Conservation (phyloP, 306 rosid genomes). For the Alnus rubra region DNA sequence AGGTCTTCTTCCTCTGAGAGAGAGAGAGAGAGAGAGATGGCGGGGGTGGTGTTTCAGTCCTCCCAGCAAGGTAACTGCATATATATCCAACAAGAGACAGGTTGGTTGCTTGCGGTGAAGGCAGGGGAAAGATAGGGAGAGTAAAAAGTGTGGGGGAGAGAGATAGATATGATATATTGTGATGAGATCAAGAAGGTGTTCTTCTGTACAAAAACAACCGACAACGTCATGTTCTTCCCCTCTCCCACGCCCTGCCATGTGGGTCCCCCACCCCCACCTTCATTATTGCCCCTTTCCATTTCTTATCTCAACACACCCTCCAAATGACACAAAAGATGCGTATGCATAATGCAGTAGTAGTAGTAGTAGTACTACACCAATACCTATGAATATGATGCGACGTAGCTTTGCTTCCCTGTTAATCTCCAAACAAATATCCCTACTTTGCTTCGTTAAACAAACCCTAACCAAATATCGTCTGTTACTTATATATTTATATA, state of each 20-base stretch:
- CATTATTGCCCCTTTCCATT: conserved; percentile 45
- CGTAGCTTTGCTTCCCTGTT: conserved; percentile 8
- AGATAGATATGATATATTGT: background rate
- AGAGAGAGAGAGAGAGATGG: conserved; percentile 16
- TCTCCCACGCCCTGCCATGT: conserved; percentile 70
- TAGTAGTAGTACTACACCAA: background rate
- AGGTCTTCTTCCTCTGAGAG: background rate
- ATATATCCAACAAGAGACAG: conserved; percentile 64
- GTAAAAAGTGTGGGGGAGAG: background rate
- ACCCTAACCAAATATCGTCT: too few species aligned
- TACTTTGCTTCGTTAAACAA: too few species aligned
- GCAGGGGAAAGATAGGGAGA: conserved; percentile 34
- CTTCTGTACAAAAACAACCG: conserved; percentile 46
- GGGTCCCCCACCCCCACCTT: conserved; percentile 47
- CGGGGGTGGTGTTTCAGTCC: conserved; percentile 36
- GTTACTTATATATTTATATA: too few species aligned
- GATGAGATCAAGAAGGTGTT: conserved; percentile 27
- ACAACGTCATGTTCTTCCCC: conserved; percentile 69
- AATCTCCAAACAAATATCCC: too few species aligned
- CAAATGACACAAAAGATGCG: conserved; percentile 18
- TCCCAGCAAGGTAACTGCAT: conserved; percentile 27
- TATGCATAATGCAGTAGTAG: conserved; percentile 7
- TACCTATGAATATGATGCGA: conserved; percentile 7
- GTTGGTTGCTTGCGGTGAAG: conserved; percentile 66
- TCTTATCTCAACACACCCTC: conserved; percentile 28